Conservation (phyloP, 352 stramenopile species). For the Pythium dissotocum region DNA sequence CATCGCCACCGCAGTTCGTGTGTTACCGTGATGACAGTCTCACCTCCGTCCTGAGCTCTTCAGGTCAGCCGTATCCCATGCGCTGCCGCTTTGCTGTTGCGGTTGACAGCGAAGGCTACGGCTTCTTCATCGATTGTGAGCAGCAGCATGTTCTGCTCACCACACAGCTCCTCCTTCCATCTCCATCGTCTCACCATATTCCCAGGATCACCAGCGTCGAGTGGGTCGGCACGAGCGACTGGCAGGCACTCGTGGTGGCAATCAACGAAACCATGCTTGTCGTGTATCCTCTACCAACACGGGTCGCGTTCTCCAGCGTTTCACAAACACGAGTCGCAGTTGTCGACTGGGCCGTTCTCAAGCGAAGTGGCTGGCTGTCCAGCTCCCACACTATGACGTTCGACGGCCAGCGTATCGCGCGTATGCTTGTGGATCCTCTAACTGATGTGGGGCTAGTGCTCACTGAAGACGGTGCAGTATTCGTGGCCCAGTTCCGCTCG, state of each 20-base stretch:
- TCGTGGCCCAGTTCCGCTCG: constrained; percentile 37
- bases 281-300: constrained; percentile 46
- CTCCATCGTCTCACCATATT: neutral
- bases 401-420: constrained; percentile 14
- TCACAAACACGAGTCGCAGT: constrained; percentile 34
- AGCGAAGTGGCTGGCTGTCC: constrained; percentile 40
- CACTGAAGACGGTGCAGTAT: constrained; percentile 31
- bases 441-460: constrained; percentile 39
- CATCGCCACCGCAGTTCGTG: neutral
- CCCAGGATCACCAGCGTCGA: constrained; percentile 9
- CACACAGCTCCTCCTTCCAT: constrained; percentile 23
- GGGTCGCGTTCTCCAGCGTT: constrained; percentile 24
- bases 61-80: neutral
- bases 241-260: constrained; percentile 24
- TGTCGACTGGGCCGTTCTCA: constrained; percentile 33
- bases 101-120: constrained; percentile 20
- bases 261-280: constrained; percentile 29
- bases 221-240: constrained; percentile 29
- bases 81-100: constrained; percentile 18
- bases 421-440: constrained; percentile 45
- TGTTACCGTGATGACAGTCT: constrained; percentile 20
- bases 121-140: constrained; percentile 27
- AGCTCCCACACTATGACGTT: constrained; percentile 35
- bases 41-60: neutral
- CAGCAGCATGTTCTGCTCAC: constrained; percentile 15